Percentiles rank a stretch among this genome's conserved stretches.
Conservation (phyloP, 768 basidiomycete genomes). For the Tricholoma matsutake region DNA sequence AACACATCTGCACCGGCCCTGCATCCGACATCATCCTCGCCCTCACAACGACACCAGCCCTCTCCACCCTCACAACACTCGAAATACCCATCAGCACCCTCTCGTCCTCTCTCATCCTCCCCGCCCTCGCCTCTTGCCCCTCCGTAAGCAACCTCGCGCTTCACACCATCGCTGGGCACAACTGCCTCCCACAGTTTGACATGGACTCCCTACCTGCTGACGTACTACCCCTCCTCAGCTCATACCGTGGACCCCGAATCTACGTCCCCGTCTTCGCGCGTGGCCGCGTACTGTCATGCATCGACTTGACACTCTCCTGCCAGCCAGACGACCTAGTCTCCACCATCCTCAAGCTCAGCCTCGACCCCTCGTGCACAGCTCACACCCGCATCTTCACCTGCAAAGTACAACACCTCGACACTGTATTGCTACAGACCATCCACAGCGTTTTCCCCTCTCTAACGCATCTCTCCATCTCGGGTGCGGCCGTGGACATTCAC, state of each 20-base stretch:
- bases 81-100: constrained; percentile 17
- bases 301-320: constrained; percentile 14
- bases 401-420: constrained; percentile 10
- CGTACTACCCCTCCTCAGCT: constrained; percentile 12
- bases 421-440: constrained; percentile 11
- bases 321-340: constrained; percentile 9
- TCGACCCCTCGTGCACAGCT: not conserved
- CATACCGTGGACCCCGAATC: constrained; percentile 14
- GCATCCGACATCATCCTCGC: constrained; percentile 13
- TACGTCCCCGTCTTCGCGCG: constrained; percentile 14
- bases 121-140: constrained; percentile 6
- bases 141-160: constrained; percentile 11
- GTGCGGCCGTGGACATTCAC: constrained; percentile 14
- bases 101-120: constrained; percentile 10
- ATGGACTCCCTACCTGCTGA: constrained; percentile 10
- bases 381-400: constrained; percentile 7
- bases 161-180: constrained; percentile 10
- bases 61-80: constrained; percentile 9
- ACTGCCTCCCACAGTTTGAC: constrained; percentile 9
- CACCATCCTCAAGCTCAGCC: constrained; percentile 4
- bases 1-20: constrained; percentile 10
- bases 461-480: constrained; percentile 15
- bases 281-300: constrained; percentile 5
- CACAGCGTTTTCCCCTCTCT: constrained; percentile 14
- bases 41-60: constrained; percentile 3